Base-by-base conservation (phyloP, 257 asterid genomes). In the Forsythia suspensa region DNA sequence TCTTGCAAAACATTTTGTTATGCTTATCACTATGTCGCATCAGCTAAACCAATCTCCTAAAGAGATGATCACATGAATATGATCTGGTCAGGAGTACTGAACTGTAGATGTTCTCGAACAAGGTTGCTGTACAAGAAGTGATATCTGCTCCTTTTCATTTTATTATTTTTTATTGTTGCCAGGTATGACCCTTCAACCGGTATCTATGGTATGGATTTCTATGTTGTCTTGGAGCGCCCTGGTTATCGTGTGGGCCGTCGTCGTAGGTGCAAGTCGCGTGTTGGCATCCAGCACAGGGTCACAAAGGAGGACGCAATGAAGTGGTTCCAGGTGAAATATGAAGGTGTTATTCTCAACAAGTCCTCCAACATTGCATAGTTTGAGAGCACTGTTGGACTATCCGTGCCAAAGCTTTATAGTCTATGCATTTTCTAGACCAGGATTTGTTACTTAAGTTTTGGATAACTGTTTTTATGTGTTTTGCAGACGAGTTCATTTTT, bases 171-270 rank as follows among this genome's bases (percentile, higher is more conserved):
- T 29, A 29, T 18, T n/a, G 24, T 74, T 1, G 55, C 0, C 86
- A 90, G 97, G 74, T 92, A 92, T 75, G 97, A 92, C 73, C 97
- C 97, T 16, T 92, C 97, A 41, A 92, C 97, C 12, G 97, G 97
- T 70, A 92, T 92, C 48, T 92, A 92, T 65, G 97, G 97, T 39
- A 92, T 92, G 97, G 97, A 92, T 80, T 92, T 92, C 94, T 92
- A 29, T 21, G 90, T 92, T 8, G 95, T 90, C 24, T 78, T 89
- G 83, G 94, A 89, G 73, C 90, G 95, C 37, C 89, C 97, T 46
- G 97, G 97, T 21, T 92, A 92, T 78, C 84, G 95, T 8, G 95
- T 92, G 29, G 97, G 94, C 8, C 91, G 97, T 36, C 92, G 95
- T 59, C 88, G 97, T 34, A 89, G 97, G 82, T 92, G 97, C 91